Evolutionary conservation across 2,329 filamentous ascomycete genomes (phyloP), one percentile per base, ranked within the genome.

Genomic region (Davidsoniella australis): DNA sequence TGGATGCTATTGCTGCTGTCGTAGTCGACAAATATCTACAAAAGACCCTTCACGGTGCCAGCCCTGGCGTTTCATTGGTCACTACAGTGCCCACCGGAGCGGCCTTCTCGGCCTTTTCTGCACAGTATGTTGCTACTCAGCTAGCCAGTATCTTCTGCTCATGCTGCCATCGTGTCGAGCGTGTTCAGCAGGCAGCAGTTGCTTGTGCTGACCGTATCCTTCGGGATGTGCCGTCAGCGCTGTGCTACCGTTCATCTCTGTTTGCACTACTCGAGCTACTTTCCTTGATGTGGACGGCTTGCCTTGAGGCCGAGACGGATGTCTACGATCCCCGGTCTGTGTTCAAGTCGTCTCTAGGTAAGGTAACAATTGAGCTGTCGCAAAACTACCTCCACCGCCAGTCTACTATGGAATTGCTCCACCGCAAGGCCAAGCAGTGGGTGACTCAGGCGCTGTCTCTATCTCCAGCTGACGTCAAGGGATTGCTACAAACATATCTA

Each of bases 201-300:
- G 68, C 71, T 23, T 91, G 84, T 56, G 89, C 89, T 0, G 85
- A 94, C 61, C 81, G 81, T 51, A 87, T 98, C 52, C 81, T 98
- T 54, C 73, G 70, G 10, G 78, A 85, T 54, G 80, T 94, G 5
- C 91, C 91, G 1, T 95, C 91, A 3, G 82, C 85, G 2, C 70
- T 99, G 14, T 96, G 89, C 59, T 84, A 95, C 59, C 83, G 84
- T 56, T 80, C 82, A 5, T 94, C 93, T 1, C 70, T 99, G 0
- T 98, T 96, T 64, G 87, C 89, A 2, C 70, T 99, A 14, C 70
- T 98, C 8, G 93, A 98, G 62, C 73, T 98, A 3, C 68, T 98
- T 16, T 89, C 86, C 3, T 74, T 98, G 24, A 87, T 98, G 81
- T 98, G 89, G 89, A 78, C 78, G 44, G 89, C 87, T 59, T 98